Base-by-base conservation (phyloP, 331 rosid species). In the Stylosanthes scabra region DNA sequence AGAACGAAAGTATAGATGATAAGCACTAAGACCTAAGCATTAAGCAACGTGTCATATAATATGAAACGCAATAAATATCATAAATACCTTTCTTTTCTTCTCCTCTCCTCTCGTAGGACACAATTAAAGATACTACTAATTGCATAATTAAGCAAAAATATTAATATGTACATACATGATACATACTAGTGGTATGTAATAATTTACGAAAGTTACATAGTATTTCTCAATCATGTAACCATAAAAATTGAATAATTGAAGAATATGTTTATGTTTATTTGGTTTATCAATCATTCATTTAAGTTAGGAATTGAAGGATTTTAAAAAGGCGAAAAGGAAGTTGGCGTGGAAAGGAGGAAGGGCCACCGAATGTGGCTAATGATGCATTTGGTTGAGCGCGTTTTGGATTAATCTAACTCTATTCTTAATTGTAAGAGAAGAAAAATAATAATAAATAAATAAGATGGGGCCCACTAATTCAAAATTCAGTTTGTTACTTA, bases 1-100 rank as follows among this genome's bases (percentile, higher is more conserved):
- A 87, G 91, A 62, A 58, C 82, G 74, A 60, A 49, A 63, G 2
- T 45, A 39, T 47, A n/a, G 9, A 47, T 83, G 91, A 88, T 88
- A 89, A 84, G 83, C 74, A 84, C 39, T 34, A 34, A 34, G 39
- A 34, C 39, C 39, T 34, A 34, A 34, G 39, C 39, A 34, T 34
- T 34, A 34, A 34, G 39, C 6, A 34, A 34, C 88, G 71, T 37
- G 93, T 84, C 89, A 46, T 54, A 66, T 20, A 29, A 28, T 41
- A 57, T 20, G 45, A 66, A 49, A 45, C 12, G 5, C 47, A 27
- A 41, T 68, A 63, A 76, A 37, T 25, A 10, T 8, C 20, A 7
- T 58, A 31, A 14, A 7, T 58, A 31, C 27, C 25, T 45, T 54
- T 65, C 34, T 70, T 74, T 72, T 34, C 45, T 54, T 44, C 69